A percentile compares a stretch with the other conserved stretches of the same genome.
phyloP scores from a whole-genome alignment of 2,329 filamentous ascomycete genomes.

The Sarocladium oryzae region DNA sequence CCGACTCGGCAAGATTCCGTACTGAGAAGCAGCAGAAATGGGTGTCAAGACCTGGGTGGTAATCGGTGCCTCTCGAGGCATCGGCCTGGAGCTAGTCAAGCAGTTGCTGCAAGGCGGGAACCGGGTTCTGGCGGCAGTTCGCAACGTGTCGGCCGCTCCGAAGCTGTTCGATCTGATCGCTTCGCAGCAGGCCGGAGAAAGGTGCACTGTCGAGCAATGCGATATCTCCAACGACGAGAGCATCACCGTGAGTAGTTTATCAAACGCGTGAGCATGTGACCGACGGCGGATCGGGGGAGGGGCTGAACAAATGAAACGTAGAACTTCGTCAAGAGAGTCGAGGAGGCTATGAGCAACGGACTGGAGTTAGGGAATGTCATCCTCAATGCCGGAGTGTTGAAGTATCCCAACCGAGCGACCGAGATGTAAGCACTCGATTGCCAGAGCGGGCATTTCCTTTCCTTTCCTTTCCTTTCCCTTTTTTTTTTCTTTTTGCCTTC shows the following conservation, averaged over 20 bases:
- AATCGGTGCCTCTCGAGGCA: constrained; percentile 12
- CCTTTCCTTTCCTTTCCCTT: too few species aligned
- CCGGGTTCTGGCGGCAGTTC: constrained; percentile 4
- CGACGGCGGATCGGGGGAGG: too few species aligned
- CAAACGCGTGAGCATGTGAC: background rate
- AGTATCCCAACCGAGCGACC: constrained; percentile 10
- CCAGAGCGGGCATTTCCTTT: too few species aligned
- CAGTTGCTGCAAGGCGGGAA: constrained; percentile 6
- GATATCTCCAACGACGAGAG: constrained; percentile 7
- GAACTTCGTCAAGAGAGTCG: background rate
- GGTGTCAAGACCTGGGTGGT: constrained; percentile 7
- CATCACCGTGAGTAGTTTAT: constrained; percentile 5
- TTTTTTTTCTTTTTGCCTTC: background rate
- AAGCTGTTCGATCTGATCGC: constrained; percentile 9
- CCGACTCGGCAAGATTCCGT: too few species aligned
- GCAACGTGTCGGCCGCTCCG: constrained; percentile 1
- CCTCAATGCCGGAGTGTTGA: constrained; percentile 10
- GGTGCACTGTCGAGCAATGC: constrained; percentile 7
- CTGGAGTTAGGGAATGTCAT: constrained; percentile 5
- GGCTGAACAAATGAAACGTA: background rate
- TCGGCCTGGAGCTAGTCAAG: constrained; percentile 9
- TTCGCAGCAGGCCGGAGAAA: background rate
- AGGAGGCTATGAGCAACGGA: background rate
- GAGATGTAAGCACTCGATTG: constrained; percentile 3
- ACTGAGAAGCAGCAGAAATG: too few species aligned